Evolutionary conservation across 1,284 basidiomycete genomes (phyloP), one percentile per base, ranked within the genome.

Genomic region (Phellopilus nigrolimitatus): DNA sequence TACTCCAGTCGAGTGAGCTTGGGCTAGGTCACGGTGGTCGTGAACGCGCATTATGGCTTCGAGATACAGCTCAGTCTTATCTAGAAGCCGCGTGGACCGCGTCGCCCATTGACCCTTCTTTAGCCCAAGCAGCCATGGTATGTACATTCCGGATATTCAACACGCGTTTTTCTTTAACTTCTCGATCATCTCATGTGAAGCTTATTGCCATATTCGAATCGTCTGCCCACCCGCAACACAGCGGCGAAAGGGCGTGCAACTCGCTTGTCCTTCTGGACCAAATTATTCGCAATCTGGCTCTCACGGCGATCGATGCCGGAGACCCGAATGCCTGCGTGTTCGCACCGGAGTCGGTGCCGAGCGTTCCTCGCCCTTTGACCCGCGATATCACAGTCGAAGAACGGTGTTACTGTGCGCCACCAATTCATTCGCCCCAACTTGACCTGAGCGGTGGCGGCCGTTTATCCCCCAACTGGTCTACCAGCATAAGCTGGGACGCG

Each of bases 81-180:
- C 67, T 86, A 25, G 74, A 81, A 39, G 66, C 68, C 1, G 75
- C 83, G 1, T 75, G 76, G 64, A 70, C 64, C 40, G 64, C 68
- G 2, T 71, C 74, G 3, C 77, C 73, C 71, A 62, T 82, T 37
- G 85, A 88, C 59, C 69, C 77, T 21, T 72, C 73, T 13, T 71
- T 87, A 5, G 86, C 83, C 1, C 82, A 85, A 60, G 86, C 86
- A 10, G 85, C 85, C n/a, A 68, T 87, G 57, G 86, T 88, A 57
- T 60, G 79, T 50, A 25, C 25, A 12, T 25, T 69, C 8, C 28
- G n/a, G 15, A 13, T 54, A 42, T 33, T 30, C 30, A 38, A 38
- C n/a, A 31, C 19, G 5, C 27, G 24, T 19, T 24, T 21, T 19
- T 41, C 17, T 25, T n/a, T 19, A 25, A 25, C 36, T 5, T 40